These are phyloP conservation scores for Effrenium voratum DNA, from an alignment of 73 alveolate genomes.

Conservation along the genomic window DNA sequence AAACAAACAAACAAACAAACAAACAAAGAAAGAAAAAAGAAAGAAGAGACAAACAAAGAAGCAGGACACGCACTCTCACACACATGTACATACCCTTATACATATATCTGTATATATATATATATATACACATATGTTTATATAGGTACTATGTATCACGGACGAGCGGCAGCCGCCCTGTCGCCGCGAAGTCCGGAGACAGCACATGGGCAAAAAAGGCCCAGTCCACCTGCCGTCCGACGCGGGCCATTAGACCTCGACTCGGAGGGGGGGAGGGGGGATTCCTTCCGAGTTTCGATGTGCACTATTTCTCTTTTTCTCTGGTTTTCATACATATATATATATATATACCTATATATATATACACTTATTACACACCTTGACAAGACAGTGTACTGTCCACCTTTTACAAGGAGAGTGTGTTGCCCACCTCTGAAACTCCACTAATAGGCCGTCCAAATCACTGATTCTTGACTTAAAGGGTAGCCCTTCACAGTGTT, in stretches of 20 bases:
- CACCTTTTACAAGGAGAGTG: not conserved
- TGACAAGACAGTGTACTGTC: not conserved
- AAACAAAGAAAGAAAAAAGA: too few species aligned
- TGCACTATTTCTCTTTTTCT: too few species aligned
- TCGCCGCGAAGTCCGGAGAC: conserved; percentile 46
- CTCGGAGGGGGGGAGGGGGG: too few species aligned
- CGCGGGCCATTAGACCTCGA: too few species aligned
- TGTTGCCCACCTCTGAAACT: not conserved
- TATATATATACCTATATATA: not conserved
- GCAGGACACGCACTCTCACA: too few species aligned
- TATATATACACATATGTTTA: too few species aligned
- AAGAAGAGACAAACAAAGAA: too few species aligned
- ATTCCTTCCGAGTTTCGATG: too few species aligned
- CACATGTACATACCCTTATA: too few species aligned
- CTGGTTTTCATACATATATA: not conserved
- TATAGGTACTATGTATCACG: too few species aligned
- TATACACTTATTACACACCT: not conserved
- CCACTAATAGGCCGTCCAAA: not conserved
- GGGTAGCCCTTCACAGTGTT: not conserved
- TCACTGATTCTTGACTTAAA: not conserved
- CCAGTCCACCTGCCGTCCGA: conserved; percentile 86
- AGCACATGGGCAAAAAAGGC: conserved; percentile 73
- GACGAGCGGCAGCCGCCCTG: conserved; percentile 78
- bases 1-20: too few species aligned
- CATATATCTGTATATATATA: too few species aligned